A percentile compares a stretch with the other conserved stretches of the same genome.
These are phyloP conservation scores for Rhynchospora pubera DNA, from an alignment of 176 grass and related monocot species.

Conservation along the genomic window DNA sequence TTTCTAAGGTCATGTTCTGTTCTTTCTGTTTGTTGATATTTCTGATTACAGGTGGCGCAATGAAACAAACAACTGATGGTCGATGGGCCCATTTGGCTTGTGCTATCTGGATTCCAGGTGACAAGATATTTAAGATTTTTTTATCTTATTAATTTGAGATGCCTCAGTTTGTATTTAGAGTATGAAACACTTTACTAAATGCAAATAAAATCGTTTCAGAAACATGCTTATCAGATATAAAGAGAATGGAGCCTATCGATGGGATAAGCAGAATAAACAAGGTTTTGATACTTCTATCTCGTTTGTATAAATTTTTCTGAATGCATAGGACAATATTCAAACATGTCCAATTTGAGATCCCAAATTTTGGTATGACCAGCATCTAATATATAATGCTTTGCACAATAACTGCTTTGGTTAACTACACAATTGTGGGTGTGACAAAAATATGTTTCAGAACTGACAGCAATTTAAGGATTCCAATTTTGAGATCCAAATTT, in stretches of 20 bases:
- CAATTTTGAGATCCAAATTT: neutral
- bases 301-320: constrained; percentile 6
- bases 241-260: constrained; percentile 98
- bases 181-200: neutral
- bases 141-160: neutral
- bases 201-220: constrained; percentile 37
- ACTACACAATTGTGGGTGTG: neutral
- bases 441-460: neutral
- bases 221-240: constrained; percentile 93
- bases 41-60: constrained; percentile 69
- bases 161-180: constrained; percentile 5
- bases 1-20: neutral
- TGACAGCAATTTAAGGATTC: neutral
- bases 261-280: constrained; percentile 94
- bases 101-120: constrained; percentile 99
- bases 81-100: constrained; percentile 95
- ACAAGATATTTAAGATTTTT: neutral
- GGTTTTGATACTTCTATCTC: constrained; percentile 34
- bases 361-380: neutral
- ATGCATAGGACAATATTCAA: neutral
- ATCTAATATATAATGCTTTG: too few species aligned
- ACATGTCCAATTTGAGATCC: neutral
- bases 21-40: neutral
- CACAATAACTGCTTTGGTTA: too few species aligned
- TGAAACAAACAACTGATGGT: constrained; percentile 98